Evolutionary conservation across 345 rosid species (phyloP).

Genomic region (Carallia pectinifolia): DNA sequence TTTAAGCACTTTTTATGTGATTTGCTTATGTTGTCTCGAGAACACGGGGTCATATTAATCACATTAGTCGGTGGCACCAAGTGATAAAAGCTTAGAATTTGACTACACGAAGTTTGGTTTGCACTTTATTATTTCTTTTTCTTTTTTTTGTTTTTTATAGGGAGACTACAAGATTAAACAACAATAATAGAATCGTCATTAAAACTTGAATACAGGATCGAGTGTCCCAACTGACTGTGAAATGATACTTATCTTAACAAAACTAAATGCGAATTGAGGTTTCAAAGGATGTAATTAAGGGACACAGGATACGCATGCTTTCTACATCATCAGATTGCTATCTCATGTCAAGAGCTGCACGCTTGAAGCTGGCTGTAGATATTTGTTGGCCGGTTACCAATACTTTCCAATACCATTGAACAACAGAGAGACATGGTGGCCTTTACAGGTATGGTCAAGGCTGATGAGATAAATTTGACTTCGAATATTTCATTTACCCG

Average conservation of each 20-base stretch:
- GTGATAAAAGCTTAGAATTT: background rate
- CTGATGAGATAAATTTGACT: background rate
- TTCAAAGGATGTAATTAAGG: too few species aligned
- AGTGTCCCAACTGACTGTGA: too few species aligned
- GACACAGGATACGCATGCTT: too few species aligned
- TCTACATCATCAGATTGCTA: too few species aligned
- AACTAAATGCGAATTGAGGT: too few species aligned
- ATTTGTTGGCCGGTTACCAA: background rate
- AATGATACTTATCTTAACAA: too few species aligned
- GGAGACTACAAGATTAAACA: too few species aligned
- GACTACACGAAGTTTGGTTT: slow-evolving; percentile 8
- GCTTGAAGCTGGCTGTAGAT: too few species aligned
- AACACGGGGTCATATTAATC: slow-evolving; percentile 5
- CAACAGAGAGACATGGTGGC: background rate
- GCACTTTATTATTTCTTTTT: background rate
- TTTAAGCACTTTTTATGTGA: background rate
- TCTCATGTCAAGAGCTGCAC: too few species aligned
- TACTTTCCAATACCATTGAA: background rate
- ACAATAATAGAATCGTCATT: too few species aligned
- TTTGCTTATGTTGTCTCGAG: slow-evolving; percentile 2
- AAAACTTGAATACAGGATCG: too few species aligned
- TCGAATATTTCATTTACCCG: background rate
- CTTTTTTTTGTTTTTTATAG: too few species aligned
- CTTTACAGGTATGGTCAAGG: slow-evolving; percentile 11
- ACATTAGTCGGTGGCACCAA: slow-evolving; percentile 4